Evolutionary conservation across 495 filamentous ascomycete genomes (phyloP).

Genomic region (Trichoderma gamsii): DNA sequence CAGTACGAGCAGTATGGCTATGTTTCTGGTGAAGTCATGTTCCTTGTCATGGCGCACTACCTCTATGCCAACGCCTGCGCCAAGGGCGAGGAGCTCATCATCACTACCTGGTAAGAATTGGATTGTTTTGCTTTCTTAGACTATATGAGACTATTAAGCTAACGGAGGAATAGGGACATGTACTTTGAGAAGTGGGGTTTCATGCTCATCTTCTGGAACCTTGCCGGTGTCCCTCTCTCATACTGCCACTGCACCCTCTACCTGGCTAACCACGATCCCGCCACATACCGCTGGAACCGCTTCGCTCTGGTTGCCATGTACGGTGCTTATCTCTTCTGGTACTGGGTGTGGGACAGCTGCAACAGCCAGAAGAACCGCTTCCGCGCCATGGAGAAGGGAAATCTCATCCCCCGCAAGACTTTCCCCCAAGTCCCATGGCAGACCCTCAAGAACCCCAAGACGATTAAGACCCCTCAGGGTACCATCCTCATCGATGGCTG

Average conservation of each 20-base stretch:
- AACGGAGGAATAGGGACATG: slow-evolving; percentile 57
- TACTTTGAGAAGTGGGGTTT: slow-evolving; percentile 99
- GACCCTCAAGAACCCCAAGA: slow-evolving; percentile 75
- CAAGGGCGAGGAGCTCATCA: slow-evolving; percentile 93
- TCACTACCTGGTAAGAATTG: slow-evolving; percentile 66
- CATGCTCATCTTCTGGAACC: slow-evolving; percentile 99
- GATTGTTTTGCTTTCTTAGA: no score
- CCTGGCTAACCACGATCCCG: slow-evolving; percentile 80
- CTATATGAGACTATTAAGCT: neutral
- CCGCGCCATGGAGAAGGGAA: slow-evolving; percentile 73
- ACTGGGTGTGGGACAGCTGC: slow-evolving; percentile 87
- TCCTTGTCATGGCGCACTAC: slow-evolving; percentile 89
- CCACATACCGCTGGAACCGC: slow-evolving; percentile 73
- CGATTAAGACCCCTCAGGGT: slow-evolving; percentile 71
- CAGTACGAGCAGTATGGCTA: slow-evolving; percentile 90
- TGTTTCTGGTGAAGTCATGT: slow-evolving; percentile 80
- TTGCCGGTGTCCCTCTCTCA: slow-evolving; percentile 87
- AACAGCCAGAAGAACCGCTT: slow-evolving; percentile 97
- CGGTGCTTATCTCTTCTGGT: slow-evolving; percentile 71
- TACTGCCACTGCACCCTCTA: slow-evolving; percentile 98
- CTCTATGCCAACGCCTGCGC: slow-evolving; percentile 94
- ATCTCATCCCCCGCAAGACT: slow-evolving; percentile 61
- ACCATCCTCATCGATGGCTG: slow-evolving; percentile 84
- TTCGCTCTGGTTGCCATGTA: slow-evolving; percentile 60
- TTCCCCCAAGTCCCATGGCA: slow-evolving; percentile 96